phyloP scores from a whole-genome alignment of 2,329 filamentous ascomycete genomes.

The Chaetomium globosum region DNA sequence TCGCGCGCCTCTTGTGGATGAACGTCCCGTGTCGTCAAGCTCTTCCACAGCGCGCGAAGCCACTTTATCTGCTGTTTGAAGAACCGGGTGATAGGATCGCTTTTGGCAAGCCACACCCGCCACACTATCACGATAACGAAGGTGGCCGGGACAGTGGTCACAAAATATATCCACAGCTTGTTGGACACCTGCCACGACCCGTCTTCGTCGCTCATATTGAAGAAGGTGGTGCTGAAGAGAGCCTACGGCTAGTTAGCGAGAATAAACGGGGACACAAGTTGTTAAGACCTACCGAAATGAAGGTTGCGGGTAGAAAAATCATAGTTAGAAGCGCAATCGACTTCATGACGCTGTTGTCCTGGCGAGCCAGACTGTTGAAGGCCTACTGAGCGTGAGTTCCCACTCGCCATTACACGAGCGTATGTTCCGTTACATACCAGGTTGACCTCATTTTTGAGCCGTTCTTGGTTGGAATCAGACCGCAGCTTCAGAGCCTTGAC shows the following conservation, averaged over 20 bases:
- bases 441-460: slow-evolving; percentile 30
- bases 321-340: slow-evolving; percentile 33
- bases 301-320: slow-evolving; percentile 34
- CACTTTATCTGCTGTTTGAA: not conserved
- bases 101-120: slow-evolving; percentile 27
- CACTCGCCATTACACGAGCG: not conserved
- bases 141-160: slow-evolving; percentile 28
- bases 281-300: slow-evolving; percentile 28
- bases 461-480: slow-evolving; percentile 29
- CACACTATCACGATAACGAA: slow-evolving; percentile 27
- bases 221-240: slow-evolving; percentile 35
- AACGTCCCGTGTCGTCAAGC: not conserved
- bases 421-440: slow-evolving; percentile 19
- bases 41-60: not conserved
- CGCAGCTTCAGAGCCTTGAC: slow-evolving; percentile 29
- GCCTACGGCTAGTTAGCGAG: slow-evolving; percentile 20
- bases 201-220: slow-evolving; percentile 24
- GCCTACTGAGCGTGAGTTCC: slow-evolving; percentile 22
- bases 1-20: not conserved
- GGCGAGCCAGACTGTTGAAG: slow-evolving; percentile 33
- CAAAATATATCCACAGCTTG: slow-evolving; percentile 33
- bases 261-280: not conserved
- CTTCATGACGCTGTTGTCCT: slow-evolving; percentile 34
- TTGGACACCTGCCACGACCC: slow-evolving; percentile 27
- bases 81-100: slow-evolving; percentile 23